phyloP scores from a whole-genome alignment of 2,329 filamentous ascomycete species.

The Phoma herbarum region DNA sequence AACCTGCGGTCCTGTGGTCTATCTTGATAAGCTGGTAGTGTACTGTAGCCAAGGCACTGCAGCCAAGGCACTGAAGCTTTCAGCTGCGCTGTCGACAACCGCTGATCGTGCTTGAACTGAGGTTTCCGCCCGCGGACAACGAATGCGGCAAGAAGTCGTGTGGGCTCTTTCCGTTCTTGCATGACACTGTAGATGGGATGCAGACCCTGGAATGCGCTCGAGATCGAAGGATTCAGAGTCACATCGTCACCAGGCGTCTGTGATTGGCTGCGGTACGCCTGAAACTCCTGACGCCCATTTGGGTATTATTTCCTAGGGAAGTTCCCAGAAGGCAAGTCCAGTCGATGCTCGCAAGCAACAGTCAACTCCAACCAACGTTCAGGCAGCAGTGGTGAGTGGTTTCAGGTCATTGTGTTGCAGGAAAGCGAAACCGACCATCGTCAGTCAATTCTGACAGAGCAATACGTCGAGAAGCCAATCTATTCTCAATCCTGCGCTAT shows the following conservation, averaged over 20 bases:
- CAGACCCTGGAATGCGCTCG: neutral
- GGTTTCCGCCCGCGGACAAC: conserved; percentile 6
- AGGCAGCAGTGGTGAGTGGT: neutral
- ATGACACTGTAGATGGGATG: conserved; percentile 1
- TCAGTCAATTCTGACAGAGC: neutral
- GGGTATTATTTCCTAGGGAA: neutral
- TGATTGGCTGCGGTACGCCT: conserved; percentile 7
- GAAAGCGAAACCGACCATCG: neutral
- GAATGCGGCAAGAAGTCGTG: conserved; percentile 2
- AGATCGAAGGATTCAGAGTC: neutral
- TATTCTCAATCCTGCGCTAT: neutral
- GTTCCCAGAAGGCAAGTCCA: neutral
- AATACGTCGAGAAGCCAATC: neutral
- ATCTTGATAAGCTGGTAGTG: neutral
- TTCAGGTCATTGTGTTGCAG: neutral
- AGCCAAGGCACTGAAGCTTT: conserved; percentile 19
- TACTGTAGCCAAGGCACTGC: too few species aligned
- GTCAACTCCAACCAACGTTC: neutral
- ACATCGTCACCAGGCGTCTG: neutral
- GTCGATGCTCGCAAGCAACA: neutral
- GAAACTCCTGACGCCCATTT: neutral
- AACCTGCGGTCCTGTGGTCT: neutral
- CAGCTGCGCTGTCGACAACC: neutral
- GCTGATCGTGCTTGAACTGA: conserved; percentile 5
- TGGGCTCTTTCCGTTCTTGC: conserved; percentile 5